These are phyloP conservation scores for Taiozyma onychis DNA, from an alignment of 1,139 yeast genomes.

Conservation along the genomic window DNA sequence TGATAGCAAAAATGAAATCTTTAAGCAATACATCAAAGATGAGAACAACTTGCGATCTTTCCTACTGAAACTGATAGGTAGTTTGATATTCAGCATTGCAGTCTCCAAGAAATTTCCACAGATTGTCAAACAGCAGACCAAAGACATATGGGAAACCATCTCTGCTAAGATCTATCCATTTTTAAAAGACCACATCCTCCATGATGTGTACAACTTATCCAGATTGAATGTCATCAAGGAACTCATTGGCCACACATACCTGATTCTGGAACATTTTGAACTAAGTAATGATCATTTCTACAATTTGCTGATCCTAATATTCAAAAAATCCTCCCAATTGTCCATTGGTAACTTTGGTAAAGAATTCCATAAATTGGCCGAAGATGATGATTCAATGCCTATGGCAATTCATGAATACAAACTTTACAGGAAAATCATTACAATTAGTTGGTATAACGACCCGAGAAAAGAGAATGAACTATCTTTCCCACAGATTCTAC, in stretches of 20 bases:
- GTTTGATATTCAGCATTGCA: conserved; percentile 58
- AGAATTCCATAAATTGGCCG: conserved; percentile 58
- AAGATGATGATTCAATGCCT: conserved; percentile 88
- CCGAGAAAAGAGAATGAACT: conserved; percentile 25
- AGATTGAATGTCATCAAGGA: conserved; percentile 45
- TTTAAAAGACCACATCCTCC: conserved; percentile 31
- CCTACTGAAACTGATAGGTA: conserved; percentile 64
- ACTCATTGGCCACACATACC: conserved; percentile 65
- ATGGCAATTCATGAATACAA: conserved; percentile 56
- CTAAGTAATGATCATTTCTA: conserved; percentile 59
- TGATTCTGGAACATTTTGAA: conserved; percentile 69
- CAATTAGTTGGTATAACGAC: conserved; percentile 61
- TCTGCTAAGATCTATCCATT: conserved; percentile 53
- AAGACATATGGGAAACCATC: conserved; percentile 76
- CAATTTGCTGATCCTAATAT: conserved; percentile 52
- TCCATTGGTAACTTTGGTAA: conserved; percentile 51
- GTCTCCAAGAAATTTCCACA: conserved; percentile 37
- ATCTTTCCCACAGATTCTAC: conserved; percentile 72
- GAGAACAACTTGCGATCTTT: conserved; percentile 46
- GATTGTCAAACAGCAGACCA: conserved; percentile 48
- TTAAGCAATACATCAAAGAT: conserved; percentile 23
- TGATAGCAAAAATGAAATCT: conserved; percentile 21
- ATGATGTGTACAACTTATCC: conserved; percentile 24
- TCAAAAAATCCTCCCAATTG: conserved; percentile 55
- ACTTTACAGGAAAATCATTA: conserved; percentile 58